Base-by-base conservation (phyloP, 208 protist species). In the Crithidia fasciculata region DNA sequence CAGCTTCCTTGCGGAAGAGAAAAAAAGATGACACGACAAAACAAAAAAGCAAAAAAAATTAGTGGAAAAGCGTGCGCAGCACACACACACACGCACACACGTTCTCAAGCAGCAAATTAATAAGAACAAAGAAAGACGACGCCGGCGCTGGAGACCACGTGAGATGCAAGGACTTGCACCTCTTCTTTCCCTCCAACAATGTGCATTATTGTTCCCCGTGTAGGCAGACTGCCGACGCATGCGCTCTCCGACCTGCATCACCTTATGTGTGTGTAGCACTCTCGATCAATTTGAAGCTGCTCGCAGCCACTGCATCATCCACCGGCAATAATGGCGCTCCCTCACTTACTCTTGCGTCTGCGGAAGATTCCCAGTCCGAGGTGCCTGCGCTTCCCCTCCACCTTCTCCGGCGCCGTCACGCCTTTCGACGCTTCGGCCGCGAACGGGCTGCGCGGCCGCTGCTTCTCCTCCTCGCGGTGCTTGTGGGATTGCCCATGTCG, bases 271-370 rank as follows among this genome's bases (percentile, higher is more conserved):
- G 28, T 28, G 28, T 0, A 28, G 28, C 28, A 28, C 28, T 28
- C 28, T 28, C 1, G 0, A 28, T 28, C 28, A 28, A 28, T 28
- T 28, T 28, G 28, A 28, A 1, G 28, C 28, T 28, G 28, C 28
- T 15, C 19, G 10, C 44, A 5, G 56, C 9, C 44, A 15, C 28
- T n/a, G 37, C 7, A 45, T 41, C 43, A 13, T 60, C 2, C 12
- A 37, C 2, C 47, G 8, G 53, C 65, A 41, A 15, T 44, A 45
- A 28, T 28, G n/a, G 45, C 45, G 7, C 45, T 16, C 13, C 39
- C 15, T 58, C 55, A 78, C 65, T 78, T 78, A 55, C 74, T 73
- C 50, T 41, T 79, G 12, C 53, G 58, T 40, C 60, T 72, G 39
- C 74, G 74, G n/a, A 79, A 79, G 12, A 79, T 63, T 15, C 61